Percentiles rank a stretch among this genome's conserved stretches.
phyloP scores from a whole-genome alignment of 805 yeast species.

The Lipomyces sp. region DNA sequence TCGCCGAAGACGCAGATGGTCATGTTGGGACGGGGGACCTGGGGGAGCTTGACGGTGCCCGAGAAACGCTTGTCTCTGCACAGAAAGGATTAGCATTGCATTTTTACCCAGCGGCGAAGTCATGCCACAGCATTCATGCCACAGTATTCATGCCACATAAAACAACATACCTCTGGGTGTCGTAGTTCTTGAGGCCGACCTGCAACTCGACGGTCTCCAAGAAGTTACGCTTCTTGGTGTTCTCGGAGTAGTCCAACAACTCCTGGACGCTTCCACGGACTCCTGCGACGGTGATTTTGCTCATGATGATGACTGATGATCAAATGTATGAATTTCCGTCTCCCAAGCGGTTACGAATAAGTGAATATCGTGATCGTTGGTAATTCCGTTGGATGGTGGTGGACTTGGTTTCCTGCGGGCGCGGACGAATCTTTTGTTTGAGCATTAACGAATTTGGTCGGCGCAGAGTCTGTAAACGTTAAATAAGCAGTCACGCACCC shows the following conservation, averaged over 20 bases:
- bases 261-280: constrained; percentile 96
- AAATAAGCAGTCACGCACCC: constrained; percentile 14
- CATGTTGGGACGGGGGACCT: constrained; percentile 99
- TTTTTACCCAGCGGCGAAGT: background rate
- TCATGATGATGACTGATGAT: constrained; percentile 24
- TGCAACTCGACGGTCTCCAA: constrained; percentile 99
- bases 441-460: background rate
- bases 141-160: too few species aligned
- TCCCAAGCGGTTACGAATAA: constrained; percentile 26
- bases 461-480: background rate
- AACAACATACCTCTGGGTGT: constrained; percentile 75
- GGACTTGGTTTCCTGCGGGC: background rate
- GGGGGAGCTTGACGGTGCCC: constrained; percentile 97
- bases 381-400: constrained; percentile 15
- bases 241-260: constrained; percentile 83
- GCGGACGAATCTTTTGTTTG: too few species aligned
- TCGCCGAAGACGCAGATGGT: constrained; percentile 99
- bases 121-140: too few species aligned
- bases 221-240: constrained; percentile 98
- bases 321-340: constrained; percentile 15
- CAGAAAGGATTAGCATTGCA: background rate
- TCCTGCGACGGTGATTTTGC: constrained; percentile 81
- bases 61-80: constrained; percentile 99
- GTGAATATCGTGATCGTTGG: constrained; percentile 13
- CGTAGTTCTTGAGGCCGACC: constrained; percentile 99